Evolutionary conservation across 2,329 filamentous ascomycete genomes (phyloP), one percentile per base, ranked within the genome.

Genomic region (Stemphylium vesicarium): DNA sequence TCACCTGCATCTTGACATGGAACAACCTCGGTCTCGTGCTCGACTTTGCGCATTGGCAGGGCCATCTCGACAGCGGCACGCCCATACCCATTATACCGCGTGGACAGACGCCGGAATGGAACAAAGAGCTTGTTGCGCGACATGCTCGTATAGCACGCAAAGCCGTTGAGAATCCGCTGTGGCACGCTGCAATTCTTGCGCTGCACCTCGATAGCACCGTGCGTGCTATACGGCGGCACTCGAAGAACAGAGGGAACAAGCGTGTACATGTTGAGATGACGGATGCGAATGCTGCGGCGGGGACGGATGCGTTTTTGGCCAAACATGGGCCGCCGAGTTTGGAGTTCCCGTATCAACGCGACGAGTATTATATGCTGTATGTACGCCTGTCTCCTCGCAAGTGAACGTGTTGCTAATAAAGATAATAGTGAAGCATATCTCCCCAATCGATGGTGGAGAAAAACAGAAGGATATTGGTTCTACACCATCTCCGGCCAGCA

Each of bases 1-100:
- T 84, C 22, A 83, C 81, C 0, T 87, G 85, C 63, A 71, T 83
- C 38, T 64, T 84, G 33, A 77, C 81, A 2, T 87, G 84, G 85
- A 84, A 84, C 59, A 79, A 82, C 12, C 77, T 87, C 5, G 79
- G 79, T 53, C 62, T 85, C 0, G 72, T 80, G 11, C 77, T 86
- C 10, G 84, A 87, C 62, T 82, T 86, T 61, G 79, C 82, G 0
- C 75, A 83, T 63, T 87, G 83, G 81, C 84, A 86, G 62, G 39
- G 63, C 1, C 65, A 82, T 38, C 77, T 86, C 7, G 80, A 86
- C 52, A 60, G 65, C 0, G 79, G 82, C 1, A 76, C 80, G 13
- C 83, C 84, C 0, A 80, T 87, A 1, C 81, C 82, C 0, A 79
- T 80, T 32, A 79, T 86, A 24, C 72, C 78, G 0, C 75, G 82